Evolutionary conservation across 164 flowering plant genomes (phyloP), one percentile per base, ranked within the genome.

Genomic region (Cinnamomum micranthum): DNA sequence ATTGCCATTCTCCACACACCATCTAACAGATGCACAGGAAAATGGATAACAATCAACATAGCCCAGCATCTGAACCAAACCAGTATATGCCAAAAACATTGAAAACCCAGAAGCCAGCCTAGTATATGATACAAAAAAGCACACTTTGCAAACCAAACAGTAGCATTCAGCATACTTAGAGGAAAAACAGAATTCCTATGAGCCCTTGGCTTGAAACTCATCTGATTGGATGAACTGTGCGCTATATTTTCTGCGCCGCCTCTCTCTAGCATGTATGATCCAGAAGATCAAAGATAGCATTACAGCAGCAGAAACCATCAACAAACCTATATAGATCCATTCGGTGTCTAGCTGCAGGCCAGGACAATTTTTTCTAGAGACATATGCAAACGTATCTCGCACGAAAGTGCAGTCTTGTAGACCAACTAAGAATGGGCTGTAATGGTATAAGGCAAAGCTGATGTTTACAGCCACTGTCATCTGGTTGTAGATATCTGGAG

Each of bases 191-290:
- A 55, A 15, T 20, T 55, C n/a, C 60, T 55, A 55, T 17, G 60
- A 55, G 60, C 60, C 60, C 60, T 55, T 55, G 60, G 17, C 60
- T 14, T 55, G 20, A 17, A 55, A 14, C n/a, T 55, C 20, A 20
- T 55, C 28, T 64, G 24, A 24, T 24, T 27, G 76, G 15, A 27
- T 15, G 10, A 22, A 22, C 58, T 13, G 66, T 35, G 88, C 90
- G 55, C 87, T 88, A 65, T 92, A 90, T 1, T 82, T 87, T 9
- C 96, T 90, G 72, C 90, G 97, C 14, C 91, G 82, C 71, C 95
- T 81, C 78, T 96, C 98, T 65, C 97, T 78, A 0, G 93, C 97
- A 81, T 94, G 94, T 25, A 91, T 74, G 27, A 92, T 90, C 99
- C 98, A 94, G 74, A 92, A 87, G 47, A 92, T 82, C 81, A 96